Conservation (phyloP, 2,329 filamentous ascomycete species). For the Cadophora gregata region DNA sequence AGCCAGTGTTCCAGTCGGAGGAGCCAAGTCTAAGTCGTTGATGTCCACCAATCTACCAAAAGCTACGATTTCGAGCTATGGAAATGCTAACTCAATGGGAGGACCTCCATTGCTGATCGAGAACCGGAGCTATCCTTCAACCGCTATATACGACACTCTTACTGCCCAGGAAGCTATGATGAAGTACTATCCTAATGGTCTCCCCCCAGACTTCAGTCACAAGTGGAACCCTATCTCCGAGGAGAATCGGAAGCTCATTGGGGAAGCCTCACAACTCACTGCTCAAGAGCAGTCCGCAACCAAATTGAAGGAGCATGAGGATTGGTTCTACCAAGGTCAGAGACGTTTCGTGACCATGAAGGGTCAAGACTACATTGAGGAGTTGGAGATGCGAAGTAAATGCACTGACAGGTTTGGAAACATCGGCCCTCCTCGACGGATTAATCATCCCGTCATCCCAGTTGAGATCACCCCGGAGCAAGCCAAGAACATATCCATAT, state of each 20-base stretch:
- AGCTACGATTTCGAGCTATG: neutral
- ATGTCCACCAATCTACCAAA: neutral
- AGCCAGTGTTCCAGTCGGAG: neutral
- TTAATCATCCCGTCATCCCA: slow-evolving; percentile 22
- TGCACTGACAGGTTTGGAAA: slow-evolving; percentile 26
- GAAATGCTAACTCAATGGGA: slow-evolving; percentile 3
- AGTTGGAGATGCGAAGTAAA: slow-evolving; percentile 11
- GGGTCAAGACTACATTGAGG: slow-evolving; percentile 31
- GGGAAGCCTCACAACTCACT: slow-evolving; percentile 17
- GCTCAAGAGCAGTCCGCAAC: slow-evolving; percentile 22
- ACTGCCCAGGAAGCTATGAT: slow-evolving; percentile 28
- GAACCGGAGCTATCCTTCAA: slow-evolving; percentile 21
- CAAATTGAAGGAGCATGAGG: slow-evolving; percentile 31
- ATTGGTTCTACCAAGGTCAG: slow-evolving; percentile 42
- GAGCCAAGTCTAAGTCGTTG: neutral
- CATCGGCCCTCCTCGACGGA: slow-evolving; percentile 32
- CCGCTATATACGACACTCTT: slow-evolving; percentile 39
- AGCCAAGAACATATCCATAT: slow-evolving; percentile 35
- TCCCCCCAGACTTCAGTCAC: slow-evolving; percentile 37
- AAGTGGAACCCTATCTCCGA: slow-evolving; percentile 29
- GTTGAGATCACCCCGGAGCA: slow-evolving; percentile 34
- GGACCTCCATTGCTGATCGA: slow-evolving; percentile 1
- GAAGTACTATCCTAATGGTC: slow-evolving; percentile 42
- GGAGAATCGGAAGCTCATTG: slow-evolving; percentile 27
- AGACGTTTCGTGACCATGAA: slow-evolving; percentile 38